Conservation (phyloP, 2,329 filamentous ascomycete species). For the Penicillium rolfsii region DNA sequence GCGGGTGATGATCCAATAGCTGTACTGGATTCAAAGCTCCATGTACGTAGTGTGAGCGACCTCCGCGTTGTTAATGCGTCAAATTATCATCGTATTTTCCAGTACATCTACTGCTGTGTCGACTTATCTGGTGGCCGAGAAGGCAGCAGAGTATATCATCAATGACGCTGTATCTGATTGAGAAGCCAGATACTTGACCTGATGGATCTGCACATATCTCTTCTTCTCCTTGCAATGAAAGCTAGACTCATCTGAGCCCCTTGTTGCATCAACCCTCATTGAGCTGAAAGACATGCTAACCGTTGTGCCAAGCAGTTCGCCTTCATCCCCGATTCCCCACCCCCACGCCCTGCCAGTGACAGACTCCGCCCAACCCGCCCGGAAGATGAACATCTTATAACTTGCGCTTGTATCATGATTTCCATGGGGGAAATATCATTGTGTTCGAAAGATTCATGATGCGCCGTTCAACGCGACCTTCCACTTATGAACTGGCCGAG, state of each 20-base stretch:
- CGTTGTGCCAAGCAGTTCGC: not conserved
- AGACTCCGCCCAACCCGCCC: not conserved
- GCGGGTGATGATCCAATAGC: slow-evolving; percentile 57
- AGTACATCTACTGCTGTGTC: slow-evolving; percentile 58
- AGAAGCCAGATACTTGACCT: too few relatives aligned
- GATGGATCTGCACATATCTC: not conserved
- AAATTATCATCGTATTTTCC: slow-evolving; percentile 60
- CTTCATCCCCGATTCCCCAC: not conserved
- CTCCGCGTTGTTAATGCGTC: slow-evolving; percentile 66
- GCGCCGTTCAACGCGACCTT: slow-evolving; percentile 1
- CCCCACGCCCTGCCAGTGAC: slow-evolving; percentile 16
- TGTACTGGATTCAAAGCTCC: slow-evolving; percentile 61
- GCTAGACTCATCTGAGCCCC: too few relatives aligned
- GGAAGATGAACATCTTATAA: not conserved
- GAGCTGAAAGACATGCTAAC: too few relatives aligned
- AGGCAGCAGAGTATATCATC: slow-evolving; percentile 63
- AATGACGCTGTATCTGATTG: not conserved
- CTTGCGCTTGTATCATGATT: not conserved
- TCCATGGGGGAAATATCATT: not conserved
- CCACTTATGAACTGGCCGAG: slow-evolving; percentile 11
- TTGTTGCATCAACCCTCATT: too few relatives aligned
- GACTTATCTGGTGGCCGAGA: slow-evolving; percentile 62
- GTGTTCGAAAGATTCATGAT: not conserved
- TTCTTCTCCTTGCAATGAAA: not conserved
- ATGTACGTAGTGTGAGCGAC: slow-evolving; percentile 58